These are phyloP conservation scores for Aspergillus nomiae DNA, from an alignment of 2,329 filamentous ascomycete species.

Conservation along the genomic window DNA sequence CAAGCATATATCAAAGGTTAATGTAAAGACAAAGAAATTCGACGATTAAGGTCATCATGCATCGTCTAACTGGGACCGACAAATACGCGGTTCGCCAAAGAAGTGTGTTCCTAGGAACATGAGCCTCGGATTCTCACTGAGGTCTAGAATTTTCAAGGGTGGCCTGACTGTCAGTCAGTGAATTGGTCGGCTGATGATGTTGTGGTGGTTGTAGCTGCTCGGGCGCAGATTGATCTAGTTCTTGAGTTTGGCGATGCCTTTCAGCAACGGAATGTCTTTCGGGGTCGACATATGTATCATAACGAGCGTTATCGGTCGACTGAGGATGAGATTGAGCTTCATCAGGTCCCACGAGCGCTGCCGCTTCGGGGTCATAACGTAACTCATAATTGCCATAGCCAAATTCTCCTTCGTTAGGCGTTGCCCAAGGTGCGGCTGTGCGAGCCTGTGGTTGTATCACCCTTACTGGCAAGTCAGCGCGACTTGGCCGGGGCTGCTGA, in stretches of 20 bases:
- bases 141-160: background rate
- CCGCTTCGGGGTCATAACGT: slow-evolving; percentile 42
- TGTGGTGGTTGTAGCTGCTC: background rate
- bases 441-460: slow-evolving; percentile 62
- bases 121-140: background rate
- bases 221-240: background rate
- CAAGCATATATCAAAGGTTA: background rate
- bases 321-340: slow-evolving; percentile 9
- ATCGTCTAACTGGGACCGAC: background rate
- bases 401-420: slow-evolving; percentile 35
- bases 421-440: slow-evolving; percentile 57
- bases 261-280: background rate
- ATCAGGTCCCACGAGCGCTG: slow-evolving; percentile 37
- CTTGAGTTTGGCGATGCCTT: background rate
- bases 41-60: background rate
- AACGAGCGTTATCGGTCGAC: background rate
- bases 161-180: background rate
- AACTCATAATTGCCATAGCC: slow-evolving; percentile 31
- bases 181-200: background rate
- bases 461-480: slow-evolving; percentile 49
- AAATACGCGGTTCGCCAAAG: background rate
- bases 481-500: slow-evolving; percentile 16
- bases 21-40: background rate
- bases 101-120: background rate
- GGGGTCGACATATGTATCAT: background rate